Conservation (phyloP, 2,329 filamentous ascomycete species). For the Microascus cirrosus region DNA sequence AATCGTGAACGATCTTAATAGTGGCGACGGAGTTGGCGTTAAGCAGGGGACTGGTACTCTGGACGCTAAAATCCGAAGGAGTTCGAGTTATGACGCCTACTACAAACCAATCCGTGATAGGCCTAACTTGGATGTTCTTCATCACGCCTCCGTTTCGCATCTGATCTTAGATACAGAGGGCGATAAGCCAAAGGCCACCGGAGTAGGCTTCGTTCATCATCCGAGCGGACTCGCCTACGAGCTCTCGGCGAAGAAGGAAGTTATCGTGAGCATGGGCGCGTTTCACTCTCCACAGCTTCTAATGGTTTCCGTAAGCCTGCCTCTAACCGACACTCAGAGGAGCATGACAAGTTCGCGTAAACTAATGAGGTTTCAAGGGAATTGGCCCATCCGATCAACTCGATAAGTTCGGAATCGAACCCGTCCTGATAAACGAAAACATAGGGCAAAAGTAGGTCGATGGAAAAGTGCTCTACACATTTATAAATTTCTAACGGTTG, state of each 20-base stretch:
- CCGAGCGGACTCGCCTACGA: conserved; percentile 9
- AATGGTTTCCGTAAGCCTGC: conserved; percentile 24
- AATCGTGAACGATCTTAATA: conserved; percentile 14
- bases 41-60: conserved; percentile 16
- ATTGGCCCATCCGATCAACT: conserved; percentile 10
- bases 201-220: conserved; percentile 15
- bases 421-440: conserved; percentile 13
- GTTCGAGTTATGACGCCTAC: conserved; percentile 14
- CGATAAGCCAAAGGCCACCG: conserved; percentile 11
- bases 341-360: not conserved
- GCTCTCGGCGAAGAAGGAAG: conserved; percentile 24
- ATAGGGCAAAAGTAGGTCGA: conserved; percentile 12
- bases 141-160: conserved; percentile 12
- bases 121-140: conserved; percentile 14
- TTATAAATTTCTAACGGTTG: not conserved
- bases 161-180: conserved; percentile 8
- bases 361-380: conserved; percentile 8
- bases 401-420: conserved; percentile 11
- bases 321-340: not conserved
- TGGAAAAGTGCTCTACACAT: too few relatives aligned
- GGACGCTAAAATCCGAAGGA: conserved; percentile 11
- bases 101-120: conserved; percentile 10
- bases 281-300: conserved; percentile 40
- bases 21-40: conserved; percentile 14
- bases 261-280: conserved; percentile 36